Base-by-base conservation (phyloP, 495 filamentous ascomycete species). In the Emericellopsis terricola region DNA sequence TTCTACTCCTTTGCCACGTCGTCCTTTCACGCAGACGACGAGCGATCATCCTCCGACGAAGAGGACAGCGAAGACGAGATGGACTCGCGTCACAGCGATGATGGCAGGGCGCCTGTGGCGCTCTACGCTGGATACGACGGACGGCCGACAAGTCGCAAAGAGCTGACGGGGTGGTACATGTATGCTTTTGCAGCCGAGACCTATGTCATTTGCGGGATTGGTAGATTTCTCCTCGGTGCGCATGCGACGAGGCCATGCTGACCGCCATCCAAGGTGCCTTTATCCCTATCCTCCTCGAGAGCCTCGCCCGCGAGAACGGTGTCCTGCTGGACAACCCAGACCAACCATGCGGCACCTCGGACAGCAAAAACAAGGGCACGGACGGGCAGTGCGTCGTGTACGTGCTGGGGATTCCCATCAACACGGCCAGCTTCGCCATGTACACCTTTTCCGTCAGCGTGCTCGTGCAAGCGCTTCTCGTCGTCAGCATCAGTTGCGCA, bases 131-230 rank as follows among this genome's bases (percentile, higher is more conserved):
- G 78, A 23, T 84, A 96, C 54, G 89, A 97, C 53, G 82, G 78
- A 19, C 72, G 89, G 11, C 65, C 73, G 23, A 97, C 89, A 7
- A 93, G 82, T 49, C 62, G 56, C 40, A 85, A 80, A 50, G 89
- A 97, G 62, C 69, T 94, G 20, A 68, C 69, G 8, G 89, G 89
- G 36, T 97, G 87, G 82, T 96, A 94, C 54, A 78, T 79, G 41
- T 96, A 97, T 64, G 81, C 76, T 29, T 97, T 86, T 68, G 89
- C 89, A 14, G 83, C 87, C n/a, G 89, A 97, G 55, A 85, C 93
- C 28, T 97, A 93, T 48, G 81, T 92, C 9, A 80, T 97, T 26
- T 97, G 89, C 51, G 87, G 86, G 73, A 64, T 64, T 35, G 33
- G 33, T 35, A 15, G n/a, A 21, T 26, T 20, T 13, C 8, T 17